Conservation (phyloP, 805 yeast genomes). For the Lachancea meyersii region DNA sequence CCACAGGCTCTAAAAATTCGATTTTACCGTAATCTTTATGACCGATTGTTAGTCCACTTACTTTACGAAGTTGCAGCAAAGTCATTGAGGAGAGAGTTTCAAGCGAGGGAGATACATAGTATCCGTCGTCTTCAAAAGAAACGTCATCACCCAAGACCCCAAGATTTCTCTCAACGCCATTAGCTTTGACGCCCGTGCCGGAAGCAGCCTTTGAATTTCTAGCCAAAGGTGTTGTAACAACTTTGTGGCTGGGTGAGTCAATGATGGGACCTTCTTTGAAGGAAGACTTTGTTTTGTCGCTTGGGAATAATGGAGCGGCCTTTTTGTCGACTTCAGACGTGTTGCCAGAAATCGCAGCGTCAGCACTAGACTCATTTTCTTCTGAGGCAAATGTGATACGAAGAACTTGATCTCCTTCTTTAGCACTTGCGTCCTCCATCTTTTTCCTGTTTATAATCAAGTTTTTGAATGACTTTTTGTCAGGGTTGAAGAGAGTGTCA, state of each 20-base stretch:
- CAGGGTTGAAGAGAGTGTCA: conserved; percentile 25
- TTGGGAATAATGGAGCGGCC: conserved; percentile 9
- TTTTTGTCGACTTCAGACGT: conserved; percentile 1
- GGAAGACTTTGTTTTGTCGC: not conserved
- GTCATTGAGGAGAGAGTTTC: conserved; percentile 55
- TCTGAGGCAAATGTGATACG: conserved; percentile 16
- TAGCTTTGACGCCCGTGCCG: not conserved
- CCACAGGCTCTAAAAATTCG: conserved; percentile 76
- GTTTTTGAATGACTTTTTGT: conserved; percentile 27
- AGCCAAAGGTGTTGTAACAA: conserved; percentile 5
- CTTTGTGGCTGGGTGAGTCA: conserved; percentile 1
- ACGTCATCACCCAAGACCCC: conserved; percentile 35
- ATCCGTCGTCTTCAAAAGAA: conserved; percentile 61
- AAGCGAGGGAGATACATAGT: conserved; percentile 79
- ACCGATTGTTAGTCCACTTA: conserved; percentile 67
- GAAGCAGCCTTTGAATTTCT: not conserved
- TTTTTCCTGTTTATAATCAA: conserved; percentile 23
- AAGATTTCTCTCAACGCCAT: conserved; percentile 8
- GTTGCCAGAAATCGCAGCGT: not conserved
- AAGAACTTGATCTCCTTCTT: conserved; percentile 11
- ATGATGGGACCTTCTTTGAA: not conserved
- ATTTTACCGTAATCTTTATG: conserved; percentile 66
- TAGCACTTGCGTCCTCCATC: conserved; percentile 9
- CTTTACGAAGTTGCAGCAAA: conserved; percentile 55
- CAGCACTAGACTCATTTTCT: conserved; percentile 7